Base-by-base conservation (phyloP, 257 asterid genomes). In the Przewalskia tangutica region DNA sequence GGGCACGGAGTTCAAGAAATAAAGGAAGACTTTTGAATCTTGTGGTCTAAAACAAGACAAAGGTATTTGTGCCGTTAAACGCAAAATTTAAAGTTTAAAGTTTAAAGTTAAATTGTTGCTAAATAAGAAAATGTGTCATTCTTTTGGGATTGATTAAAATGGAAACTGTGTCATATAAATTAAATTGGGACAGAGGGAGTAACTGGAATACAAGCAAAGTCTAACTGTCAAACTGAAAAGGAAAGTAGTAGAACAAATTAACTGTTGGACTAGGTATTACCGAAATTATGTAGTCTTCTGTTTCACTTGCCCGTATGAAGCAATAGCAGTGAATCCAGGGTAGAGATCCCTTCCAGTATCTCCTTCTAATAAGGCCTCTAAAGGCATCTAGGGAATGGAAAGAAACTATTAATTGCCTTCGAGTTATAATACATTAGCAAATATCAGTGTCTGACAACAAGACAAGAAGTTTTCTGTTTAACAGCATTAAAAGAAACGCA, bases 321-420 rank as follows among this genome's bases (percentile, higher is more conserved):
- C 99, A 94, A 87, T 95, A 95, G 84, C 99, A 94, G 86, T 95
- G 98, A 84, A 95, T 93, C 93, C 89, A 90, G 0, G 99, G 98
- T 58, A 94, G 91, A 81, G 93, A 83, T 46, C 97, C 98, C 87
- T 88, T 90, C 98, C 97, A 94, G 87, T 87, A 62, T 84, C 85
- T 91, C 88, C 81, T 86, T 81, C 89, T 79, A 73, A 95, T 85
- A 67, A 89, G 91, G 82, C 92, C 89, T 64, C 86, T 88, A 70
- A 95, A 92, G 75, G 86, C 96, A 94, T 95, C 99, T 95, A 88
- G 60, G 42, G 60, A 73, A 48, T 7, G 68, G 53, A 83, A 77
- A 40, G 46, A 64, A 75, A 66, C 81, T 82, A 79, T 64, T 60
- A 81, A 75, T 83, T 46, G 48, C 83, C 73, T 63, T 59, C 5